phyloP scores from a whole-genome alignment of 768 basidiomycete species.

The Auriculariales sp. region DNA sequence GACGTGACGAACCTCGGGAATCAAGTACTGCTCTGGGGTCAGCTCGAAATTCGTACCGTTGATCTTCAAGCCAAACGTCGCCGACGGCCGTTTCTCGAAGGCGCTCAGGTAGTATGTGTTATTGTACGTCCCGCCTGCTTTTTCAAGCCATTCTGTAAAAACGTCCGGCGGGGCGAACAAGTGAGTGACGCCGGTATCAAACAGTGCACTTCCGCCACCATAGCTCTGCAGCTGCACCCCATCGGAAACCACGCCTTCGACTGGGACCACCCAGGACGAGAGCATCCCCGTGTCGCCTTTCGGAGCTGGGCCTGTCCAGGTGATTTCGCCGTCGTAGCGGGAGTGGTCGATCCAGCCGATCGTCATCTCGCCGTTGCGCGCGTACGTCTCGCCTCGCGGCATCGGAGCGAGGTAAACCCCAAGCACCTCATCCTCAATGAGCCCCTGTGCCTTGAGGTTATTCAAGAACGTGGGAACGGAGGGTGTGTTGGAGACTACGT shows the following conservation, averaged over 20 bases:
- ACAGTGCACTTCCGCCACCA: neutral
- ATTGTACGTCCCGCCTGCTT: neutral
- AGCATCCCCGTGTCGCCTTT: neutral
- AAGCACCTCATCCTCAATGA: constrained; percentile 2
- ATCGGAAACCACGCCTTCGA: neutral
- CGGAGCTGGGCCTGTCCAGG: neutral
- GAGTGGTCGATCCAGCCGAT: constrained; percentile 2
- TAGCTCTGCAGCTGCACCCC: neutral
- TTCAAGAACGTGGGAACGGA: constrained; percentile 1
- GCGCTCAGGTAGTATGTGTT: neutral
- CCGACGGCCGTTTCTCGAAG: neutral
- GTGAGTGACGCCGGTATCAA: neutral
- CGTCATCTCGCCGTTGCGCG: constrained; percentile 4
- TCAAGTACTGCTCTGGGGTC: neutral
- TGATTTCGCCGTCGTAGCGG: constrained; percentile 3
- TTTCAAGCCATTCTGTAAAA: neutral
- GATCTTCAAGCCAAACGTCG: neutral
- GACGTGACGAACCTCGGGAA: neutral
- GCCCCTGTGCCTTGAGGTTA: constrained; percentile 2
- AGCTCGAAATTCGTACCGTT: constrained; percentile 3
- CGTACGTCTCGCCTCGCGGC: neutral
- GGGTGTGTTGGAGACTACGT: neutral
- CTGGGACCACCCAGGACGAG: neutral
- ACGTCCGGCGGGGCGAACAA: neutral
- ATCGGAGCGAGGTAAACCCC: constrained; percentile 3